Conservation (phyloP, 805 yeast genomes). For the Ogataea salicorniae region DNA sequence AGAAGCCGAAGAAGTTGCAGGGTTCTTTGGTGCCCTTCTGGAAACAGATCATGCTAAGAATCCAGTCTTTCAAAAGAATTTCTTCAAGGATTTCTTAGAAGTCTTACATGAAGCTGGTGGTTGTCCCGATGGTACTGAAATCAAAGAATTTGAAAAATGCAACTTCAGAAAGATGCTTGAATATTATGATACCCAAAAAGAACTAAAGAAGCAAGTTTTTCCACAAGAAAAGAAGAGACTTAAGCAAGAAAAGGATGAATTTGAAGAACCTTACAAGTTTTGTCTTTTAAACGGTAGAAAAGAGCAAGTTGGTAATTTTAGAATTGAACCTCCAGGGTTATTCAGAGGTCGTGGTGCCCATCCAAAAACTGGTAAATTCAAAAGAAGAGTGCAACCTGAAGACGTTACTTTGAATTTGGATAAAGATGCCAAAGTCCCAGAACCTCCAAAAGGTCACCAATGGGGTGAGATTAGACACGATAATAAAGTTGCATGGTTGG, state of each 20-base stretch:
- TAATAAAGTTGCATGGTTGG: conserved; percentile 89
- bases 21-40: conserved; percentile 84
- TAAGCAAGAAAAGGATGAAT: conserved; percentile 65
- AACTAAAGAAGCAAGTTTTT: conserved; percentile 64
- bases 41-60: conserved; percentile 86
- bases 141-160: conserved; percentile 58
- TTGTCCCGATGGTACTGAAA: conserved; percentile 37
- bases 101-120: conserved; percentile 73
- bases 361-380: conserved; percentile 90
- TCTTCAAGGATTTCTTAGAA: conserved; percentile 69
- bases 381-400: conserved; percentile 83
- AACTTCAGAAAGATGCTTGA: conserved; percentile 75
- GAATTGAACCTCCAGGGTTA: conserved; percentile 94
- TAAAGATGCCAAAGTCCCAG: conserved; percentile 64
- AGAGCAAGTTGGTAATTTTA: conserved; percentile 89
- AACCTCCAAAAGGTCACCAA: conserved; percentile 77
- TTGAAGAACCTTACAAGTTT: conserved; percentile 76
- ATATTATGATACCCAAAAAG: conserved; percentile 63
- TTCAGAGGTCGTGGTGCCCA: conserved; percentile 97
- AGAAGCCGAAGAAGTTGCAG: conserved; percentile 95
- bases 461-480: conserved; percentile 93
- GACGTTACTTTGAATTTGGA: conserved; percentile 83
- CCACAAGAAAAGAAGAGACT: conserved; percentile 70
- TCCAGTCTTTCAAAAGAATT: conserved; percentile 80
- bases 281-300: conserved; percentile 82